Evolutionary conservation across 805 yeast species (phyloP).

Genomic region (Candida morakotiae): DNA sequence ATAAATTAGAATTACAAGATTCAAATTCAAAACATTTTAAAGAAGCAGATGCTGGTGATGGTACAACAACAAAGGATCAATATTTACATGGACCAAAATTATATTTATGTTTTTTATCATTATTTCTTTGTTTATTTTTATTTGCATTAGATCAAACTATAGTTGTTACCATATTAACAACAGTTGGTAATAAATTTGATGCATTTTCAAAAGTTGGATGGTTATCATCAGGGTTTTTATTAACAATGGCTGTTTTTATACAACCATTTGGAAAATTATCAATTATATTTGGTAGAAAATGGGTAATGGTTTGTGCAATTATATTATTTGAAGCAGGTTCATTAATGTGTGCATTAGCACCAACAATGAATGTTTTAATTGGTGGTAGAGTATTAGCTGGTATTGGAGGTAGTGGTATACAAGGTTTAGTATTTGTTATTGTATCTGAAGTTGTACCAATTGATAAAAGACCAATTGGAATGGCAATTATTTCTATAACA

Average conservation of each 20-base stretch:
- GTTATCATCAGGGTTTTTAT: slow-evolving; percentile 34
- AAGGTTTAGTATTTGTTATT: slow-evolving; percentile 47
- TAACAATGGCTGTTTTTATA: slow-evolving; percentile 29
- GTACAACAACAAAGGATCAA: slow-evolving; percentile 35
- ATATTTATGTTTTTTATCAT: slow-evolving; percentile 21
- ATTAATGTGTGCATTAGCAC: slow-evolving; percentile 34
- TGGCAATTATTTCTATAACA: slow-evolving; percentile 49
- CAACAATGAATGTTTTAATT: slow-evolving; percentile 33
- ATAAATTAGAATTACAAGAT: background rate
- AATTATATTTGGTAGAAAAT: slow-evolving; percentile 34
- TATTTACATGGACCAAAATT: slow-evolving; percentile 27
- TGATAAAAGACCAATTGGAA: slow-evolving; percentile 49
- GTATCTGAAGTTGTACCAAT: slow-evolving; percentile 54
- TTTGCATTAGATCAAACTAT: slow-evolving; percentile 39
- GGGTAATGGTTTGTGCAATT: slow-evolving; percentile 14
- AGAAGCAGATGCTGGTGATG: slow-evolving; percentile 35
- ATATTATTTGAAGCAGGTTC: slow-evolving; percentile 28
- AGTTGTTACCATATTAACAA: slow-evolving; percentile 29
- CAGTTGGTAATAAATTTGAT: slow-evolving; percentile 33
- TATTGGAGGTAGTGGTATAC: slow-evolving; percentile 55
- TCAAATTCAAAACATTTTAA: slow-evolving; percentile 4
- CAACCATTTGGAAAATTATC: slow-evolving; percentile 36
- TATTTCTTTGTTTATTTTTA: slow-evolving; percentile 28
- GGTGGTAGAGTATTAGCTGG: slow-evolving; percentile 55
- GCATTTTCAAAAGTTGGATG: slow-evolving; percentile 33